Base-by-base conservation (phyloP, 768 basidiomycete species). In the Dentipellis sp. region DNA sequence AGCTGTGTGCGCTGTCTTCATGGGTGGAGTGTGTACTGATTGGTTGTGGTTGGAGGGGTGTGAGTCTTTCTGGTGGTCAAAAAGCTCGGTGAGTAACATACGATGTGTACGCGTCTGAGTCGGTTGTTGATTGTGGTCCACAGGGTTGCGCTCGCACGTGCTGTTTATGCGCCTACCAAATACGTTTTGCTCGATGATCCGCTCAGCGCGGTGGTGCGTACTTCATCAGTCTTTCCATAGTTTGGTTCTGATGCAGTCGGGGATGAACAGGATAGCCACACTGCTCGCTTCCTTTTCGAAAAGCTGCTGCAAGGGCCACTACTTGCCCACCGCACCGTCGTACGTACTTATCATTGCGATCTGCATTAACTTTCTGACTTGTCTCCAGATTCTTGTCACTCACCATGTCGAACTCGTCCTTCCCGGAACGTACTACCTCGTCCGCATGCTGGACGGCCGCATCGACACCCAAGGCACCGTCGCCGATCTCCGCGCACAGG, bases 391-490 rank as follows among this genome's bases (percentile, higher is more conserved):
- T 40, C 74, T 86, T 4, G 89, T 93, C 37, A 90, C 89, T 0
- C 91, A 93, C 59, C 90, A 92, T 63, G 83, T 92, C 23, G 87
- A 91, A 51, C 78, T 94, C 1, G 83, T 92, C 16, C 78, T 91
- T 7, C 84, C 89, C 0, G 83, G 81, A 0, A 80, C 86, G 0
- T 64, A 83, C 62, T 90, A 90, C 62, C 70, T 92, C 2, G 76
- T 91, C 7, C 81, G 88, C 23, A 84, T 92, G 78, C 74, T 89
- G 1, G 89, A 91, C 64, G 91, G 90, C 2, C 81, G 88, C 12
- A 82, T 91, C 52, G 88, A 91, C 63, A 77, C 79, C 1, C 81
- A 88, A 64, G 91, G 91, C 6, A 79, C 78, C 0, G 72, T 87
- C 10, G 74, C 77, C 45, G 86, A 88, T 6, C 74, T 92, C 6